Evolutionary conservation across 768 basidiomycete genomes (phyloP).

Genomic region (Leccinum pellstonianum): DNA sequence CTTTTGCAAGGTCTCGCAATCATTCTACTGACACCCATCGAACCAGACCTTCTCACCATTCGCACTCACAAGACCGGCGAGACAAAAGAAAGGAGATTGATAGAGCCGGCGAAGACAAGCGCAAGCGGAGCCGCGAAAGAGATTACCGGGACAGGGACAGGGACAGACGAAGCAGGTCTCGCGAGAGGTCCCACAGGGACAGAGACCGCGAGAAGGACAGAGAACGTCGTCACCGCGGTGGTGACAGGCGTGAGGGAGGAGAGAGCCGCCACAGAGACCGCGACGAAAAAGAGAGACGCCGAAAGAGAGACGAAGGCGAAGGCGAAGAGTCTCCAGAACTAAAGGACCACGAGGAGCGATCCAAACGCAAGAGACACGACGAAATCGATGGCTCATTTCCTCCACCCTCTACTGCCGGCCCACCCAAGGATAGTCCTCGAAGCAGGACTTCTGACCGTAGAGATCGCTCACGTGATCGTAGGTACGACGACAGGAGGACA

Average conservation of each 20-base stretch:
- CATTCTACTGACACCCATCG: slow-evolving; percentile 76
- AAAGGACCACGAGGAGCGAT: slow-evolving; percentile 51
- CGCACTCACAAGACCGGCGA: slow-evolving; percentile 58
- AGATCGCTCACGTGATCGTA: slow-evolving; percentile 55
- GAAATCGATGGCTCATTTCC: slow-evolving; percentile 47
- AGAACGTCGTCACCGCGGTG: slow-evolving; percentile 46
- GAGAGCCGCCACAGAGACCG: slow-evolving; percentile 54
- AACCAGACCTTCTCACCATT: slow-evolving; percentile 70
- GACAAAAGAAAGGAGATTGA: slow-evolving; percentile 49
- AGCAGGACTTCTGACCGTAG: slow-evolving; percentile 43
- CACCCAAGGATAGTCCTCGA: slow-evolving; percentile 48
- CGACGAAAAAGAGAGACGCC: slow-evolving; percentile 54
- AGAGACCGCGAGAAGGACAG: slow-evolving; percentile 31
- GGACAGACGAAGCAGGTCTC: slow-evolving; percentile 47
- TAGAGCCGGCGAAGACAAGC: slow-evolving; percentile 54
- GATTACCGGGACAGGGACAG: slow-evolving; percentile 50
- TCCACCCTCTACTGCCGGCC: slow-evolving; percentile 35
- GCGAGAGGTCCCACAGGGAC: slow-evolving; percentile 47
- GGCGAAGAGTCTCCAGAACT: slow-evolving; percentile 48
- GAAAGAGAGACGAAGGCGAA: slow-evolving; percentile 69
- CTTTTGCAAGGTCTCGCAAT: slow-evolving; percentile 56
- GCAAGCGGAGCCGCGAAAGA: slow-evolving; percentile 61
- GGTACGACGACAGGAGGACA: slow-evolving; percentile 48
- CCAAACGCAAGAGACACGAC: slow-evolving; percentile 65
- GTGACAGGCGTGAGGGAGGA: slow-evolving; percentile 47